Base-by-base conservation (phyloP, 2,329 filamentous ascomycete genomes). In the Aspergillus novoparasiticus region DNA sequence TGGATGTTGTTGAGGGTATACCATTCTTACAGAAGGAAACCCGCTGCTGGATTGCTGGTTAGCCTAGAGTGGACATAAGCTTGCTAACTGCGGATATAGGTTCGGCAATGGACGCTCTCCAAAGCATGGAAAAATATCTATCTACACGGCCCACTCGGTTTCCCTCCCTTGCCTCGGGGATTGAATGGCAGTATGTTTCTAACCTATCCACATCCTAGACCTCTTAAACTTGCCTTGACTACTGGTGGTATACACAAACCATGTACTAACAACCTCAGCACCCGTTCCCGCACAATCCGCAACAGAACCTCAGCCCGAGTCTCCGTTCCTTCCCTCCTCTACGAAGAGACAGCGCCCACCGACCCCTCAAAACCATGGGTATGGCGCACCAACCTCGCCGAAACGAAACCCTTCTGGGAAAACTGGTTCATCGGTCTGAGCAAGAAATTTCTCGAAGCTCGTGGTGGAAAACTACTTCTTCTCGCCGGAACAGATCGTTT, bases 61-160 rank as follows among this genome's bases (percentile, higher is more conserved):
- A 11, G 26, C 11, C n/a, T n/a, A 51, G 16, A 30, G 10, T 16
- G 34, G 5, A 36, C 14, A 16, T 5, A 36, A 16, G 34, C 28
- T 55, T 23, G 8, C 34, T n/a, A 19, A 10, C 30, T 23, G 28
- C 32, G 5, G 26, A 45, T 28, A 8, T 50, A 81, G 86, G 95
- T 12, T 96, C 92, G 0, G 95, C 95, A 39, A 94, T 99, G 78
- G 95, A 98, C 76, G 94, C 95, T 3, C 84, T 99, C 59, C 89
- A 93, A 76, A 94, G 91, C 77, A 99, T 99, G 95, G 90, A 95
- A 69, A 90, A 89, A 3, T 97, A 97, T 76, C 85, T 99, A 23
- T 89, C 91, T 1, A 93, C 90, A 5, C 86, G 95, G 26, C 95
- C 95, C 0, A 82, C 83, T 10, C 87, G 89, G 2, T 99, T 99